Percentiles rank a stretch among this genome's conserved stretches.
These are phyloP conservation scores for Arachnopeziza araneosa DNA, from an alignment of 2,329 filamentous ascomycete species.

Conservation along the genomic window DNA sequence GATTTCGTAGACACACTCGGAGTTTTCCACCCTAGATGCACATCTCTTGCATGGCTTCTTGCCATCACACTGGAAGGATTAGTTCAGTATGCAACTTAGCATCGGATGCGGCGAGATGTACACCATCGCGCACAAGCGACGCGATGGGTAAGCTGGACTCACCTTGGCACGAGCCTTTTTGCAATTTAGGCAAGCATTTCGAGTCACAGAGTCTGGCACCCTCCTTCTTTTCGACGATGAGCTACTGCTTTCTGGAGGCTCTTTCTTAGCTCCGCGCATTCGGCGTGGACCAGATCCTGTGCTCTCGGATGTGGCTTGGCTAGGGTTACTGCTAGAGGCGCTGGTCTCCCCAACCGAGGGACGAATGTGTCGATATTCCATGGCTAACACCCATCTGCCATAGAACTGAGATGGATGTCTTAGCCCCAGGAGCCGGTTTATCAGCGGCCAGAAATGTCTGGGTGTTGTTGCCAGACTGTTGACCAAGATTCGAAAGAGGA, in stretches of 20 bases:
- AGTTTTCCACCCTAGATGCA: conserved; percentile 20
- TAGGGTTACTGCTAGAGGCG: conserved; percentile 21
- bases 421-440: neutral
- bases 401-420: neutral
- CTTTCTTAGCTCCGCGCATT: conserved; percentile 17
- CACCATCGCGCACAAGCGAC: neutral
- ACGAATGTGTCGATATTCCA: conserved; percentile 23
- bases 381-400: neutral
- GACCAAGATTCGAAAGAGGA: neutral
- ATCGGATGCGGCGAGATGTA: neutral
- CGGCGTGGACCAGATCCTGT: conserved; percentile 23
- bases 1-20: conserved; percentile 29
- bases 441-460: neutral
- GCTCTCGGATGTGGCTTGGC: conserved; percentile 23
- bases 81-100: neutral
- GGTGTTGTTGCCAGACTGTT: neutral
- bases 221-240: conserved; percentile 26
- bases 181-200: conserved; percentile 33
- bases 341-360: conserved; percentile 24
- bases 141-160: conserved; percentile 3
- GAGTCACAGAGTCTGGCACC: conserved; percentile 30
- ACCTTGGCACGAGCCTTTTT: conserved; percentile 34
- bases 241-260: conserved; percentile 9
- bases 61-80: conserved; percentile 29
- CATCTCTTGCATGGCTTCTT: conserved; percentile 31